Evolutionary conservation across 345 rosid genomes (phyloP).

Genomic region (Rhizophora mangle): DNA sequence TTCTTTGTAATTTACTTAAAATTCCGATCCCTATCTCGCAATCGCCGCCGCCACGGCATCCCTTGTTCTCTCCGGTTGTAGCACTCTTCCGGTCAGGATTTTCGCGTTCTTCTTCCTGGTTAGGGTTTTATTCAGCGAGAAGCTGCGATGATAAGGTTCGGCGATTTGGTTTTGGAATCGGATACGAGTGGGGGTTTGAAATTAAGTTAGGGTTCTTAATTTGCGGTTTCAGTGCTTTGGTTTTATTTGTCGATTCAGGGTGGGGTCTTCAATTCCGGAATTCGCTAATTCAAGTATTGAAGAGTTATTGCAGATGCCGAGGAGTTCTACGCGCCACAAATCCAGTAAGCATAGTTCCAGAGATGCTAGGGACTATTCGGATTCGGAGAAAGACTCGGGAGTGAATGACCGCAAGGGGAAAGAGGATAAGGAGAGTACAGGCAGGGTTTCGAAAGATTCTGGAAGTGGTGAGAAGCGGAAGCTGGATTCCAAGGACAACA

Average conservation of each 20-base stretch:
- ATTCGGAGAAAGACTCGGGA: slow-evolving; percentile 67
- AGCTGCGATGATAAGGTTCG: no score
- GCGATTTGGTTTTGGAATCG: no score
- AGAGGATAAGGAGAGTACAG: slow-evolving; percentile 45
- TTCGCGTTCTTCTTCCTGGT: no score
- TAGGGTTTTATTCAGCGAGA: no score
- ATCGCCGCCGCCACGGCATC: background rate
- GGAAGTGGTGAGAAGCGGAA: slow-evolving; percentile 66
- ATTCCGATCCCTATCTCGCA: background rate
- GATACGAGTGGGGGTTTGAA: no score
- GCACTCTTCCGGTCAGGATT: no score
- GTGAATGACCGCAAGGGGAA: slow-evolving; percentile 59
- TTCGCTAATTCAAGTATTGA: background rate
- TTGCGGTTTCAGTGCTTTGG: no score
- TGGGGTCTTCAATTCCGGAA: background rate
- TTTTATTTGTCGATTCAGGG: background rate
- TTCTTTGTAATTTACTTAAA: background rate
- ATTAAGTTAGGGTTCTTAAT: no score
- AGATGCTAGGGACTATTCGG: slow-evolving; percentile 89
- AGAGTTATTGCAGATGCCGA: slow-evolving; percentile 49
- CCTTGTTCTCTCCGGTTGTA: no score
- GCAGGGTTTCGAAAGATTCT: slow-evolving; percentile 56
- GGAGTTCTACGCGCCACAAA: slow-evolving; percentile 91
- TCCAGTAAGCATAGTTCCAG: slow-evolving; percentile 79
- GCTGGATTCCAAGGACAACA: slow-evolving; percentile 50